Conservation (phyloP, 257 asterid genomes). For the Scutellaria barbata region DNA sequence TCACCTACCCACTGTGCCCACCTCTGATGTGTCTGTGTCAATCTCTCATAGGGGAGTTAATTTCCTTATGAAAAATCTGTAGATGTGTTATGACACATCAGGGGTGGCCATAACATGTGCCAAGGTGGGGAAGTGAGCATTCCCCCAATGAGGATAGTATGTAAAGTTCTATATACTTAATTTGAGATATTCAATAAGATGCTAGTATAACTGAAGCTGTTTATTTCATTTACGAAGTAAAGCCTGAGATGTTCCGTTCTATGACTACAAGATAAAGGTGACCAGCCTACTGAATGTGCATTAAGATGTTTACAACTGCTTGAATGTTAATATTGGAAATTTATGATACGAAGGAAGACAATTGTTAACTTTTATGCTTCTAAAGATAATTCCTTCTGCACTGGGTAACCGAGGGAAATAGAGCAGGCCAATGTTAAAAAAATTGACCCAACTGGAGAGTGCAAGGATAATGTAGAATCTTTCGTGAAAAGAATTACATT, state of each 20-base stretch:
- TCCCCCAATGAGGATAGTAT: no score
- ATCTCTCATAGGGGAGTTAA: no score
- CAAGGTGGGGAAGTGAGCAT: no score
- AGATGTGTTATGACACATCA: no score
- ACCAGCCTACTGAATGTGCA: not conserved
- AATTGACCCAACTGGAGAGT: not conserved
- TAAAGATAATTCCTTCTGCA: not conserved
- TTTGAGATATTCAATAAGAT: not conserved
- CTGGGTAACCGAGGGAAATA: not conserved
- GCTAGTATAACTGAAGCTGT: not conserved
- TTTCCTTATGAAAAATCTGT: no score
- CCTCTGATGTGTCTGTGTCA: no score
- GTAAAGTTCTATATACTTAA: not conserved
- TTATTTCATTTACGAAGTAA: not conserved
- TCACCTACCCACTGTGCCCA: no score
- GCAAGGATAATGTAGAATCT: not conserved
- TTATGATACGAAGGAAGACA: not conserved
- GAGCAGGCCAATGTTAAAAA: not conserved
- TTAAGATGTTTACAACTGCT: not conserved
- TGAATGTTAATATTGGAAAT: slow-evolving; percentile 9
- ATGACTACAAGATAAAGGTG: not conserved
- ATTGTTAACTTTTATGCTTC: not conserved
- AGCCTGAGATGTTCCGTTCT: not conserved
- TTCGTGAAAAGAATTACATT: not conserved
- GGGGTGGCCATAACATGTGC: no score